Conservation (phyloP, 352 stramenopile genomes). For the Phytophthora capsici region DNA sequence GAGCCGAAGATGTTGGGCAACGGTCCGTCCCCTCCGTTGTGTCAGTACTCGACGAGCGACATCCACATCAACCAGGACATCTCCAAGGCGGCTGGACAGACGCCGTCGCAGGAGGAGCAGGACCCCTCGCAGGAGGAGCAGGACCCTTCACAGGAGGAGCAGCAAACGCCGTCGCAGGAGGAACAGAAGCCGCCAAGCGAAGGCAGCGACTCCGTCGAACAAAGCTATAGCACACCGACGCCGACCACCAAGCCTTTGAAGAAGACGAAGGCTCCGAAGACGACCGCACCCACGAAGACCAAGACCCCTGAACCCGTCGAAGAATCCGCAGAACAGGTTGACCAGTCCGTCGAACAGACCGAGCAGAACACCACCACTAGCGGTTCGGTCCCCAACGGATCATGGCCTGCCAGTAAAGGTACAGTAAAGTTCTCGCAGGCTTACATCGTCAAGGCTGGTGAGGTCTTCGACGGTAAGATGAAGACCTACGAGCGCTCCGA, state of each 20-base stretch:
- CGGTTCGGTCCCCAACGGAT: background rate
- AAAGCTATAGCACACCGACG: background rate
- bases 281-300: background rate
- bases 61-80: slow-evolving; percentile 32
- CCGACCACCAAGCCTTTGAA: background rate
- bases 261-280: slow-evolving; percentile 6
- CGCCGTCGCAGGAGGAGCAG: background rate
- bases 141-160: background rate
- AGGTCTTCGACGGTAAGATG: background rate
- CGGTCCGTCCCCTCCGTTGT: slow-evolving; percentile 1
- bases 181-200: too few species aligned
- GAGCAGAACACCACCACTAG: background rate
- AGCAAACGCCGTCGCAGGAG: too few species aligned
- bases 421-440: background rate
- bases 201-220: too few species aligned
- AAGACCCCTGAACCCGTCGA: background rate
- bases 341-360: slow-evolving; percentile 1
- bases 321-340: background rate
- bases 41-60: slow-evolving; percentile 26
- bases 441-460: background rate
- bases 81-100: slow-evolving; percentile 6
- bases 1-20: background rate
- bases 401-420: background rate
- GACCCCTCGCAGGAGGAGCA: background rate
- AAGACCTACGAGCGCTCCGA: background rate